Evolutionary conservation across 148 eudicot species (phyloP).

Genomic region (Spergularia bocconei): DNA sequence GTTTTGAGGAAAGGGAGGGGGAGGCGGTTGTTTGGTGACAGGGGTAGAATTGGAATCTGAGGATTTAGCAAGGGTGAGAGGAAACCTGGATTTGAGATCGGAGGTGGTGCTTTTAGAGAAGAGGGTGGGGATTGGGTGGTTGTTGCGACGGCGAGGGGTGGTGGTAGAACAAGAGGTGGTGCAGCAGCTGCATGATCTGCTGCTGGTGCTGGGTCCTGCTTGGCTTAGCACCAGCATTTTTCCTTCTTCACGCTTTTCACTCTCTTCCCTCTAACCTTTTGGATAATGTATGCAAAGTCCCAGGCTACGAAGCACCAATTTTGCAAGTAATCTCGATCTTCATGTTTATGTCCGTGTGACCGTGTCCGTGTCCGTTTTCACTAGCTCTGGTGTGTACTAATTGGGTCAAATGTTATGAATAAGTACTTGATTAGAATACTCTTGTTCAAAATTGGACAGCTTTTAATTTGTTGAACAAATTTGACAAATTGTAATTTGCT

Average conservation of each 20-base stretch:
- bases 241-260: background rate
- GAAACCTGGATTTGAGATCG: slow-evolving; percentile 17
- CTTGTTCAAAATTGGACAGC: no score
- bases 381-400: no score
- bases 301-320: no score
- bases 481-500: no score
- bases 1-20: slow-evolving; percentile 17
- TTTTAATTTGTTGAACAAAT: no score
- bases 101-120: slow-evolving; percentile 38
- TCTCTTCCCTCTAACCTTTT: no score
- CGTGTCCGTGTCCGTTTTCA: no score
- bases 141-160: slow-evolving; percentile 30
- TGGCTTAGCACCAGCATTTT: slow-evolving; percentile 36
- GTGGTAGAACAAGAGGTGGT: slow-evolving; percentile 51
- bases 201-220: slow-evolving; percentile 25
- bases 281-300: no score
- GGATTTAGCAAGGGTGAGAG: slow-evolving; percentile 23
- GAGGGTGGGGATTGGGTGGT: slow-evolving; percentile 30
- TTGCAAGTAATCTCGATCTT: no score
- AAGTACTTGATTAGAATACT: no score
- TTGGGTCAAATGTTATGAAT: no score
- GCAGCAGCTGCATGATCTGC: slow-evolving; percentile 15
- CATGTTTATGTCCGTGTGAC: no score
- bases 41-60: slow-evolving; percentile 23
- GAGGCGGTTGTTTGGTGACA: slow-evolving; percentile 30